phyloP scores from a whole-genome alignment of 1,139 yeast genomes.

The Yamadazyma dushanensis region DNA sequence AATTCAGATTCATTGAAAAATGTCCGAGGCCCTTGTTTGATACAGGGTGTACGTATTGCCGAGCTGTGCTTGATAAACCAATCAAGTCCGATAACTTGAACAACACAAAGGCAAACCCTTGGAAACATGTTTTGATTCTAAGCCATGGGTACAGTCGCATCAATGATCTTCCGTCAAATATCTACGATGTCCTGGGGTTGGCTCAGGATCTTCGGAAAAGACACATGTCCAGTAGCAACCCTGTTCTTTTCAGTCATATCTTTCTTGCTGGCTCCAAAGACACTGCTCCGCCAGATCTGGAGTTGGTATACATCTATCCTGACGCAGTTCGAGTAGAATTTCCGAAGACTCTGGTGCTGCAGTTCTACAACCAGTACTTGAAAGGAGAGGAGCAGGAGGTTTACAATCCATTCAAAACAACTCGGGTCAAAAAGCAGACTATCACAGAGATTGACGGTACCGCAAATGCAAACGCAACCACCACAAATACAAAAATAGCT shows the following conservation, averaged over 20 bases:
- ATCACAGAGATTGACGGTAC: no score
- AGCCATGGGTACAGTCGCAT: slow-evolving; percentile 35
- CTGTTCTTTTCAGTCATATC: slow-evolving; percentile 53
- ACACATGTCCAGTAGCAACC: slow-evolving; percentile 27
- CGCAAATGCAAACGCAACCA: neutral
- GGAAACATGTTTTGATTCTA: slow-evolving; percentile 57
- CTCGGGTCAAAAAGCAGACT: no score
- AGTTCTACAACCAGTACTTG: slow-evolving; percentile 45
- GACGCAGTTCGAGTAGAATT: slow-evolving; percentile 46
- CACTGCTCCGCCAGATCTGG: slow-evolving; percentile 13
- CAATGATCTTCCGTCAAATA: slow-evolving; percentile 55
- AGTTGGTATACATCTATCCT: slow-evolving; percentile 52
- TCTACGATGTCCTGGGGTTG: slow-evolving; percentile 46
- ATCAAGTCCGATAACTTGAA: slow-evolving; percentile 43
- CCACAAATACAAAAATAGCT: neutral
- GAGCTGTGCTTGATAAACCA: slow-evolving; percentile 47
- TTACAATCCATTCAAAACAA: slow-evolving; percentile 34
- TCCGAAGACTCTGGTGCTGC: slow-evolving; percentile 27
- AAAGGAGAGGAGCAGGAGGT: slow-evolving; percentile 9
- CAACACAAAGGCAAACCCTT: slow-evolving; percentile 50
- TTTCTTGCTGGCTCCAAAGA: slow-evolving; percentile 14
- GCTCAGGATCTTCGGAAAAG: slow-evolving; percentile 7
- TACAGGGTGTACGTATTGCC: slow-evolving; percentile 65
- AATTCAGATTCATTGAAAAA: slow-evolving; percentile 16
- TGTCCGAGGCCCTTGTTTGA: slow-evolving; percentile 57